Percentiles rank a stretch among this genome's conserved stretches.
Evolutionary conservation across 2,329 filamentous ascomycete genomes (phyloP).

Genomic region (Stagonosporopsis rhizophila): DNA sequence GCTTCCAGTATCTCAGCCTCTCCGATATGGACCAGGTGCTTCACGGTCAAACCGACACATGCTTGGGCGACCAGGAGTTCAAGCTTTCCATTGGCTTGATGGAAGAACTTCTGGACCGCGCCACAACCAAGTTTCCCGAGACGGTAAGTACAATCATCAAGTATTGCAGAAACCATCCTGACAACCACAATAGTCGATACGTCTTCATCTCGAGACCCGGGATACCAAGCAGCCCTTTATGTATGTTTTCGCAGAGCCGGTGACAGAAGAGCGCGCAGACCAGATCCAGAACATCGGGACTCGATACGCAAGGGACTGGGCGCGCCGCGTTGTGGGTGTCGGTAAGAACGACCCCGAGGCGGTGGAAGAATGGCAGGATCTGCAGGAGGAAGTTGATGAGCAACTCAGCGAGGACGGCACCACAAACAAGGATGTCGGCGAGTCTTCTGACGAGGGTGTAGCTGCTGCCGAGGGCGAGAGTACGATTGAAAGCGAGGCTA

Average conservation of each 20-base stretch:
- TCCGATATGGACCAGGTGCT: constrained; percentile 87
- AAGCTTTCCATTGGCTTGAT: constrained; percentile 78
- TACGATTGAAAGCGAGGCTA: background rate
- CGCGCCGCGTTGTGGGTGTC: constrained; percentile 64
- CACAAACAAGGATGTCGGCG: constrained; percentile 2
- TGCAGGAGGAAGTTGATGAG: constrained; percentile 43
- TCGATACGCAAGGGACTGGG: constrained; percentile 71
- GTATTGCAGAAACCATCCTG: constrained; percentile 1
- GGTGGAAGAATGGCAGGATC: constrained; percentile 41
- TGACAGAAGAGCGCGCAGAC: constrained; percentile 74
- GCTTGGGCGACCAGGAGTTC: constrained; percentile 84
- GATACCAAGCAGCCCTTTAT: constrained; percentile 69
- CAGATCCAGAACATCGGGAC: constrained; percentile 74
- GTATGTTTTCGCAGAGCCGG: constrained; percentile 89
- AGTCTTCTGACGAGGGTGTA: background rate
- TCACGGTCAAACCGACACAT: constrained; percentile 74
- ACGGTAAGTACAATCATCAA: constrained; percentile 48
- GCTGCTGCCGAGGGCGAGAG: background rate
- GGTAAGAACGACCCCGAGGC: constrained; percentile 37
- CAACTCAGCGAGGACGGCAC: constrained; percentile 39
- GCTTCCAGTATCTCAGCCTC: constrained; percentile 92
- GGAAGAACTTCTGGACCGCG: constrained; percentile 79
- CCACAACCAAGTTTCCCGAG: constrained; percentile 76
- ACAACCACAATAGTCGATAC: constrained; percentile 67
- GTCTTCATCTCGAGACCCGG: constrained; percentile 83